Conservation (phyloP, 768 basidiomycete genomes). For the Glaciozyma martinii region DNA sequence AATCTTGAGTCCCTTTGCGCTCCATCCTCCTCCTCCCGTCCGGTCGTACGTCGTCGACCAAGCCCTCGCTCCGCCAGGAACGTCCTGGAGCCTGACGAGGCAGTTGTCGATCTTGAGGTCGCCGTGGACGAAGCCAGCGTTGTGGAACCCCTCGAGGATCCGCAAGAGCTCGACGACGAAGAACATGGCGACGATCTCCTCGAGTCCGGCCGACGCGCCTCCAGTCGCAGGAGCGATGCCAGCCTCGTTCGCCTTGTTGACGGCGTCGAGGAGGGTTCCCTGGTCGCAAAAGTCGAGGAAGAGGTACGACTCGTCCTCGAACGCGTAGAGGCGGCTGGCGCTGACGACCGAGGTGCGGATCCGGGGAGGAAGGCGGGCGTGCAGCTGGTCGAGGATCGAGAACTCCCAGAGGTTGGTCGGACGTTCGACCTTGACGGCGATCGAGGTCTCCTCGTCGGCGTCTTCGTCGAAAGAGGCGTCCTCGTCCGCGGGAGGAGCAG, state of each 20-base stretch:
- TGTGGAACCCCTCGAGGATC: slow-evolving; percentile 71
- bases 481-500: slow-evolving; percentile 39
- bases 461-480: slow-evolving; percentile 44
- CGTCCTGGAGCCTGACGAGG: slow-evolving; percentile 78
- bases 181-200: slow-evolving; percentile 89
- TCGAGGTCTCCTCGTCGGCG: slow-evolving; percentile 50
- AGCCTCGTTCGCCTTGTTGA: slow-evolving; percentile 69
- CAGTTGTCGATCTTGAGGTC: slow-evolving; percentile 99
- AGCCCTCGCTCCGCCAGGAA: slow-evolving; percentile 54
- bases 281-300: slow-evolving; percentile 80
- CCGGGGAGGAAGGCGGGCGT: slow-evolving; percentile 53
- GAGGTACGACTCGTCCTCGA: slow-evolving; percentile 79
- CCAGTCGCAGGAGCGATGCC: slow-evolving; percentile 66
- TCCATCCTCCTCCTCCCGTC: slow-evolving; percentile 74
- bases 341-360: slow-evolving; percentile 61
- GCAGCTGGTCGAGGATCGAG: slow-evolving; percentile 68
- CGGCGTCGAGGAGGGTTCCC: slow-evolving; percentile 81
- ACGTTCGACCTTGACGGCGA: slow-evolving; percentile 85
- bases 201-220: slow-evolving; percentile 50
- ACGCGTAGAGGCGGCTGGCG: slow-evolving; percentile 73
- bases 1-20: slow-evolving; percentile 72
- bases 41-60: slow-evolving; percentile 73
- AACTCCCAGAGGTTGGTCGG: slow-evolving; percentile 91
- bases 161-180: slow-evolving; percentile 85
- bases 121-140: slow-evolving; percentile 81